These are phyloP conservation scores for Pneumocystis wakefieldiae DNA, from an alignment of 1,139 yeast species.

Conservation along the genomic window DNA sequence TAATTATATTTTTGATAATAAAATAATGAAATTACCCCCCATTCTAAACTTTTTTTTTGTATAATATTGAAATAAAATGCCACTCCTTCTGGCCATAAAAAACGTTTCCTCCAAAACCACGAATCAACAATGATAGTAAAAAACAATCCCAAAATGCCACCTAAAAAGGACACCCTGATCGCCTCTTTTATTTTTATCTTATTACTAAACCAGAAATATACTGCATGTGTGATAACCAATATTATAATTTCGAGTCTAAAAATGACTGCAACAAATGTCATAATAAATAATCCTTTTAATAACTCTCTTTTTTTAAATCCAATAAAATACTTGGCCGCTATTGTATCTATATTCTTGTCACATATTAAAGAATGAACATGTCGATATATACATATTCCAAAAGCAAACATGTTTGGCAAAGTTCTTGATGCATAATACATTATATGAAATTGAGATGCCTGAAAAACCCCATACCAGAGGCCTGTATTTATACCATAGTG, in stretches of 20 bases:
- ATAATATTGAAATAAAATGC: slow-evolving; percentile 63
- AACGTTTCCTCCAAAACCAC: slow-evolving; percentile 48
- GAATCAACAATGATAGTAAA: slow-evolving; percentile 48
- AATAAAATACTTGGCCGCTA: slow-evolving; percentile 10
- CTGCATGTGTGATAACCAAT: slow-evolving; percentile 35
- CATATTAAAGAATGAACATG: slow-evolving; percentile 36
- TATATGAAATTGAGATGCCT: slow-evolving; percentile 61
- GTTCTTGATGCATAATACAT: slow-evolving; percentile 66
- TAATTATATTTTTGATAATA: neutral
- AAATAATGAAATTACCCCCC: slow-evolving; percentile 41
- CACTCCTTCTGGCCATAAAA: slow-evolving; percentile 52
- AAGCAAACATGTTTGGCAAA: slow-evolving; percentile 70
- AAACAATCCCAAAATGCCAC: slow-evolving; percentile 39
- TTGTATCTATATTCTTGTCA: slow-evolving; percentile 2
- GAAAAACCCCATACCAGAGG: slow-evolving; percentile 45
- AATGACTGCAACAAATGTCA: slow-evolving; percentile 50
- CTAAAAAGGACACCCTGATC: slow-evolving; percentile 34
- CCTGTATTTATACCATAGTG: slow-evolving; percentile 12
- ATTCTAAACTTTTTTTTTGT: slow-evolving; percentile 51
- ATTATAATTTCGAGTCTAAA: slow-evolving; percentile 63
- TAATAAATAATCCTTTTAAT: slow-evolving; percentile 36
- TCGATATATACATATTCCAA: slow-evolving; percentile 51
- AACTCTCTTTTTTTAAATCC: neutral
- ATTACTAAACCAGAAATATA: slow-evolving; percentile 27
- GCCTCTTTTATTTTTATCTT: slow-evolving; percentile 29